These are phyloP conservation scores for Dichomitus squalens DNA, from an alignment of 1,284 basidiomycete species.

Conservation along the genomic window DNA sequence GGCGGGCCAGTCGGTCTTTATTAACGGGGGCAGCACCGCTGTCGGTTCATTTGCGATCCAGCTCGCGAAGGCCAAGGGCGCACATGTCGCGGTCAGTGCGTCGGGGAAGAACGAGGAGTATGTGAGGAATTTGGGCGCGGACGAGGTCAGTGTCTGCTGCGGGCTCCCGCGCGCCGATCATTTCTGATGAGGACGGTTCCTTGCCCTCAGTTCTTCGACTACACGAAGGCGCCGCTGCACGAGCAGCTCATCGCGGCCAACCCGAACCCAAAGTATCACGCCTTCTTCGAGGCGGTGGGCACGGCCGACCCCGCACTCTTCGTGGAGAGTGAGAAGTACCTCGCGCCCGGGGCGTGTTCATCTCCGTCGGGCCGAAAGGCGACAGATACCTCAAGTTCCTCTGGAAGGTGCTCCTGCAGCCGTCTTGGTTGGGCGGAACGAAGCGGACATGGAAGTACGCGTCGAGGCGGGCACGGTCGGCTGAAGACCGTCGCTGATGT, in stretches of 20 bases:
- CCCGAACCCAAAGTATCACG: slow-evolving; percentile 42
- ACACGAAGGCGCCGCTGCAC: slow-evolving; percentile 50
- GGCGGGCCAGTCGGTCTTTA: slow-evolving; percentile 26
- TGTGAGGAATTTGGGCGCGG: slow-evolving; percentile 30
- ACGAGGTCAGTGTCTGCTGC: slow-evolving; percentile 21
- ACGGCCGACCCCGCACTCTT: slow-evolving; percentile 27
- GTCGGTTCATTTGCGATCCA: slow-evolving; percentile 29
- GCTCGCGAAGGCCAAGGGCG: slow-evolving; percentile 32
- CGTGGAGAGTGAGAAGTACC: slow-evolving; percentile 26
- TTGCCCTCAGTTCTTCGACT: slow-evolving; percentile 65
- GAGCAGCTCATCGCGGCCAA: slow-evolving; percentile 42
- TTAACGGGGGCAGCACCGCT: slow-evolving; percentile 30
- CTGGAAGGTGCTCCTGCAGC: slow-evolving; percentile 33
- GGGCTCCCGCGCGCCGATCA: background rate
- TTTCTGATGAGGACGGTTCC: too few species aligned
- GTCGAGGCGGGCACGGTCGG: background rate
- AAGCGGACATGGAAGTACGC: slow-evolving; percentile 46
- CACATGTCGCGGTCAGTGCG: slow-evolving; percentile 28
- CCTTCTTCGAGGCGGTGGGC: slow-evolving; percentile 47
- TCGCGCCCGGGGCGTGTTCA: slow-evolving; percentile 26
- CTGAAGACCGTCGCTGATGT: background rate
- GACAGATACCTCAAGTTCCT: slow-evolving; percentile 17
- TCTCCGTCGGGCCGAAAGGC: slow-evolving; percentile 27
- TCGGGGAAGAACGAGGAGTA: slow-evolving; percentile 32
- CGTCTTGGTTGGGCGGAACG: slow-evolving; percentile 50